These are phyloP conservation scores for Orbilia ellipsospora DNA, from an alignment of 2,329 filamentous ascomycete genomes.

Conservation along the genomic window DNA sequence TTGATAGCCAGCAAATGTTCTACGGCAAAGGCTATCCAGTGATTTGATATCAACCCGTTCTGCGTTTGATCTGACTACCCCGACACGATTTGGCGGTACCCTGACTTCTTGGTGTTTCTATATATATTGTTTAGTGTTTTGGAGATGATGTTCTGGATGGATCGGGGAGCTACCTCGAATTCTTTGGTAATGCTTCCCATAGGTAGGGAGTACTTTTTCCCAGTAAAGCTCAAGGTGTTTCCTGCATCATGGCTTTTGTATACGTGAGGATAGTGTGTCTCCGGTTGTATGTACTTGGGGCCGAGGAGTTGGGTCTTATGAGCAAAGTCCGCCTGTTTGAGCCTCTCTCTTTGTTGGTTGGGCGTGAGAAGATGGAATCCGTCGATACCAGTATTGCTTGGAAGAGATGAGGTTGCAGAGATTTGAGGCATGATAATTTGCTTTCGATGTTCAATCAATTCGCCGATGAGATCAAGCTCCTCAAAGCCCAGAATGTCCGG, in stretches of 20 bases:
- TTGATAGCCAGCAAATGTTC: constrained; percentile 96
- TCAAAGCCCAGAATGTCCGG: constrained; percentile 93
- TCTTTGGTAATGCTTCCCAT: constrained; percentile 77
- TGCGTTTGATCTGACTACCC: constrained; percentile 76
- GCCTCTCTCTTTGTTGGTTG: constrained; percentile 79
- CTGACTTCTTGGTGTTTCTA: constrained; percentile 89
- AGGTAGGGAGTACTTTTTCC: constrained; percentile 85
- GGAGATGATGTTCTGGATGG: constrained; percentile 14
- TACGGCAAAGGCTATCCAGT: constrained; percentile 86
- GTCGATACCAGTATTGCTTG: constrained; percentile 62
- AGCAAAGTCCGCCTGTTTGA: constrained; percentile 79
- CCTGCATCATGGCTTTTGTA: constrained; percentile 86
- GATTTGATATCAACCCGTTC: constrained; percentile 81
- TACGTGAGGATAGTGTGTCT: constrained; percentile 88
- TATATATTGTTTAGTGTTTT: constrained; percentile 58
- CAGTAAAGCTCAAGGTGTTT: constrained; percentile 82
- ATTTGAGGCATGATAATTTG: constrained; percentile 69
- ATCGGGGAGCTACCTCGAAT: constrained; percentile 63
- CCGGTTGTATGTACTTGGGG: constrained; percentile 75
- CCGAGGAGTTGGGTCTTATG: constrained; percentile 83
- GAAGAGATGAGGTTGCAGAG: constrained; percentile 58
- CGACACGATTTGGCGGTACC: constrained; percentile 84
- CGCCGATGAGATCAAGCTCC: constrained; percentile 90
- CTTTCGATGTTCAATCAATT: constrained; percentile 81
- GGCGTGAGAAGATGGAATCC: constrained; percentile 74